Base-by-base conservation (phyloP, 106 monocot genomes). In the Dendrobium catenatum region DNA sequence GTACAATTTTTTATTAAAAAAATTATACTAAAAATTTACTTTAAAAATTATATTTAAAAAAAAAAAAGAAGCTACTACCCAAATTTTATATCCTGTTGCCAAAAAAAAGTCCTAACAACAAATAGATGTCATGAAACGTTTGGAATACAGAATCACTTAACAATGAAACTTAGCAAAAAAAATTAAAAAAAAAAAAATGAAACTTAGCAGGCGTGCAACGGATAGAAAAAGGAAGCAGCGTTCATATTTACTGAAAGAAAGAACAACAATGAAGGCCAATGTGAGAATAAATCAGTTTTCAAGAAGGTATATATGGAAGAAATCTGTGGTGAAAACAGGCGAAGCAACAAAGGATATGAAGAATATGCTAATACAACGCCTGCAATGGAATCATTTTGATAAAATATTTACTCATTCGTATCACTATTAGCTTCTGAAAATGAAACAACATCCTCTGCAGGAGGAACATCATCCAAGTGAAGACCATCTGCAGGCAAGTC, bases 401-500 rank as follows among this genome's bases (percentile, higher is more conserved):
- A 6, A 2, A 2, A 7, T 68, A 75, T 80, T 79, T 81, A 86
- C 78, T 19, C 82, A 78, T 19, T 43, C 7, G 27, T 42, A 75
- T 76, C 76, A 42, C 26, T 27, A 42, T 26, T 49, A 76, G 81
- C 86, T 75, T 77, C 81, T 18, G 84, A 73, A 1, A 56, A 20
- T 59, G 59, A 5, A 59, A 11, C 77, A 11, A 13, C 79, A 72
- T 86, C 88, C 81, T 78, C 89, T 31, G 93, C 88, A 8, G 85
- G 80, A 42, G 90, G 89, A 13, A 87, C 76, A 19, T 88, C 88
- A 47, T 56, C 79, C 55, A 91, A 80, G 77, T 89, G 88, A 20
- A 90, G 55, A 79, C 84, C 91, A 55, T 89, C 94, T 1, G 73
- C 85, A 17, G 89, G 89, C 78, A 85, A 74, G 37, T 94, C 94